Base-by-base conservation (phyloP, 441 rosid genomes). In the Macaranga tanarius region DNA sequence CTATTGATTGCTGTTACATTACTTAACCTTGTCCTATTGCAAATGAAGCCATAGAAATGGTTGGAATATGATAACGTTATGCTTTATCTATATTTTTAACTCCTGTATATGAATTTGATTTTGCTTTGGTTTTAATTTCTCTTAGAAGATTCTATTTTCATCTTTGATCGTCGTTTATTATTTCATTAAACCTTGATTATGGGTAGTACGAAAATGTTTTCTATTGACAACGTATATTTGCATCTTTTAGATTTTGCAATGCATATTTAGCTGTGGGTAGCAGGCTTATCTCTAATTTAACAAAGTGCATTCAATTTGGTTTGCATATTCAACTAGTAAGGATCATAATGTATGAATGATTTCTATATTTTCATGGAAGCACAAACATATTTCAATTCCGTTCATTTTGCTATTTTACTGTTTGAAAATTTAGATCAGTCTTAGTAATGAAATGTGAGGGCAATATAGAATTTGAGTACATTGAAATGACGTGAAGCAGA, bases 11-110 rank as follows among this genome's bases (percentile, higher is more conserved):
- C n/a, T 52, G 38, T 77, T 72, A 52, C 62, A 71, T 73, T 92
- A 74, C 91, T 95, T 69, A 23, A 60, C 73, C 90, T 62, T 75
- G 84, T 92, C 67, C 77, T 91, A 58, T 79, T 80, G 73, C 87
- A 77, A 76, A 83, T 95, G 88, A 83, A 85, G 75, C 83, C 71
- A 75, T 97, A 87, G 71, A 75, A 84, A 79, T 81, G 79, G 97
- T 95, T 83, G 10, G 94, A 75, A 58, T 64, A 77, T 65, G 48
- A 57, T 67, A 28, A 20, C 17, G 6, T 65, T 71, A 20, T 31
- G 34, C 1, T 38, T 50, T 67, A 11, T 48, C 19, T 72, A 19
- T 26, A 52, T 34, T 54, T 28, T 65, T 15, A 63, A 31, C 20
- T 48, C 64, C 40, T 44, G 3, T 67, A 47, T 62, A 26, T 38